phyloP scores from a whole-genome alignment of 2,329 filamentous ascomycete species.

The Colletotrichum sp. region DNA sequence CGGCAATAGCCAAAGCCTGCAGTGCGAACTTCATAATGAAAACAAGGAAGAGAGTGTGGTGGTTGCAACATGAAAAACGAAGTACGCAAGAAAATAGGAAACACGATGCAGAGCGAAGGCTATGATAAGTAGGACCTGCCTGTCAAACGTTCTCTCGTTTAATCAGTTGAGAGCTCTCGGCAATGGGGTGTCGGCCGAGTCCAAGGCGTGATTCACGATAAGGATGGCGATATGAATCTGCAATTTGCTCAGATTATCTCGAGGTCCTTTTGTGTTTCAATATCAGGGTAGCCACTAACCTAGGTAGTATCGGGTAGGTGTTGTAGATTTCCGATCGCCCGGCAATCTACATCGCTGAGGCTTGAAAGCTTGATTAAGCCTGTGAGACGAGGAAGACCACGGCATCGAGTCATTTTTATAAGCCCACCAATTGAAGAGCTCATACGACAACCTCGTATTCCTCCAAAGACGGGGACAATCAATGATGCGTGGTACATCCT shows the following conservation, averaged over 20 bases:
- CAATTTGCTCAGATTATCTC: background rate
- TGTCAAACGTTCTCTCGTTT: background rate
- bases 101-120: background rate
- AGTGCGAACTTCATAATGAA: background rate
- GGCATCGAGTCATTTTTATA: background rate
- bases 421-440: background rate
- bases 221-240: background rate
- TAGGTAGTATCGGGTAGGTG: conserved; percentile 14
- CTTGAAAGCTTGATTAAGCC: conserved; percentile 1
- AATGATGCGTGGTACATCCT: background rate
- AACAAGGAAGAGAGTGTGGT: background rate
- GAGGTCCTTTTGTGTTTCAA: background rate
- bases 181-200: background rate
- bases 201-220: conserved; percentile 11
- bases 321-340: background rate
- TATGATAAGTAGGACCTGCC: background rate
- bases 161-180: background rate
- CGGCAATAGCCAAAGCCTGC: background rate
- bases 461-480: background rate
- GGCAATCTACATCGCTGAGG: background rate
- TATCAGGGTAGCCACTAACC: background rate
- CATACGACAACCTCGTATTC: background rate
- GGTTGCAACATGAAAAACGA: background rate
- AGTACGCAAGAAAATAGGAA: background rate
- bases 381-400: background rate